Percentiles rank a stretch among this genome's conserved stretches.
Evolutionary conservation across 768 basidiomycete species (phyloP).

Genomic region (Lactarius tabidus): DNA sequence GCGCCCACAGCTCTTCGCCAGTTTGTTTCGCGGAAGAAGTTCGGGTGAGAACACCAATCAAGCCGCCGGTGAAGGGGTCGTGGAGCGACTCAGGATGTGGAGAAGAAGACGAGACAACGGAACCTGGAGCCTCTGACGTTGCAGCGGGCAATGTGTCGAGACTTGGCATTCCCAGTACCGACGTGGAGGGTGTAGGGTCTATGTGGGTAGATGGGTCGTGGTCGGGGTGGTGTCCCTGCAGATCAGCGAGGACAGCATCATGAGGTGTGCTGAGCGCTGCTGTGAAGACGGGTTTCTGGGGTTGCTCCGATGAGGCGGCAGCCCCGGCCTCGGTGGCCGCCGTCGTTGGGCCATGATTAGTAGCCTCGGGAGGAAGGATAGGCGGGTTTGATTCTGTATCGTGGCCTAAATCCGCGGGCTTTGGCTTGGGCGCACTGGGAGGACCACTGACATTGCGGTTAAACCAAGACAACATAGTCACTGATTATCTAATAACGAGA

Average conservation of each 20-base stretch:
- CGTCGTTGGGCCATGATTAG: background rate
- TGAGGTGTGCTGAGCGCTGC: slow-evolving; percentile 50
- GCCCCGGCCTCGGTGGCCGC: background rate
- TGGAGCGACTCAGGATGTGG: slow-evolving; percentile 32
- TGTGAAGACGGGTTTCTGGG: slow-evolving; percentile 27
- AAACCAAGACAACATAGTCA: slow-evolving; percentile 20
- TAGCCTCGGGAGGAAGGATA: background rate
- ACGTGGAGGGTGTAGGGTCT: slow-evolving; percentile 17
- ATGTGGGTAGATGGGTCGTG: slow-evolving; percentile 20
- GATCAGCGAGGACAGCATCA: slow-evolving; percentile 55
- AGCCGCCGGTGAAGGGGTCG: slow-evolving; percentile 48
- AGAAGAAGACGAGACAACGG: slow-evolving; percentile 26
- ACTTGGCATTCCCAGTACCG: slow-evolving; percentile 1
- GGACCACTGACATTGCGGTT: slow-evolving; percentile 3
- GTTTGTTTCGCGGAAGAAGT: slow-evolving; percentile 23
- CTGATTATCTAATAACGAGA: background rate
- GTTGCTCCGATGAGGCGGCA: slow-evolving; percentile 26
- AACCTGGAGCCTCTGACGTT: slow-evolving; percentile 21
- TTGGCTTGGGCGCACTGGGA: background rate
- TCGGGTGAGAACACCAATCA: slow-evolving; percentile 37
- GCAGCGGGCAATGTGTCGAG: slow-evolving; percentile 23
- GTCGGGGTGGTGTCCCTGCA: slow-evolving; percentile 35
- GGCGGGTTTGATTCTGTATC: background rate
- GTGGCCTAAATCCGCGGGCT: background rate
- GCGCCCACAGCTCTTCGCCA: slow-evolving; percentile 56